Conservation (phyloP, 2,329 filamentous ascomycete genomes). For the Alternaria postmessia region DNA sequence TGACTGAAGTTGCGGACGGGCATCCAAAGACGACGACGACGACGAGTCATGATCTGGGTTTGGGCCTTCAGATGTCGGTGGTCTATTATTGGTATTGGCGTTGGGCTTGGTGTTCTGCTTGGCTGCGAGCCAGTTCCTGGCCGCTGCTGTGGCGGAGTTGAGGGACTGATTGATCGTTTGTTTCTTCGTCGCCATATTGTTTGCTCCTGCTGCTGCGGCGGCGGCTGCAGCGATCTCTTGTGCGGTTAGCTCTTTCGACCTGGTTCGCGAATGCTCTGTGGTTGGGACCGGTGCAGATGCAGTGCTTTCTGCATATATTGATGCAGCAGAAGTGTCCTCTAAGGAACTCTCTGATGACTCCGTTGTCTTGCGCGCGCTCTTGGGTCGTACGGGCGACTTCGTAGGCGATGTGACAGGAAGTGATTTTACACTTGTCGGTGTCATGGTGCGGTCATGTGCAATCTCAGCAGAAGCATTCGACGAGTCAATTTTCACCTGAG, state of each 20-base stretch:
- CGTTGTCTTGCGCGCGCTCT: constrained; percentile 15
- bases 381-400: constrained; percentile 57
- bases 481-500: constrained; percentile 72
- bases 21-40: constrained; percentile 2
- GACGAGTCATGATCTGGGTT: constrained; percentile 13
- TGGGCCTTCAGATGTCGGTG: constrained; percentile 21
- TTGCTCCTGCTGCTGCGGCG: constrained; percentile 30
- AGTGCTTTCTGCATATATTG: constrained; percentile 32
- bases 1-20: constrained; percentile 13
- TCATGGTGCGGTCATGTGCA: constrained; percentile 62
- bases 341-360: constrained; percentile 21
- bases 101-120: constrained; percentile 49
- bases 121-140: constrained; percentile 67
- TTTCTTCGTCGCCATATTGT: constrained; percentile 25
- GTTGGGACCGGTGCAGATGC: constrained; percentile 18
- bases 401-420: constrained; percentile 65
- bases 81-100: constrained; percentile 18
- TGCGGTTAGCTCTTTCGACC: constrained; percentile 30
- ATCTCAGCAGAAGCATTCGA: constrained; percentile 68
- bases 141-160: constrained; percentile 62
- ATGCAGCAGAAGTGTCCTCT: constrained; percentile 33
- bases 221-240: constrained; percentile 34
- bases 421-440: constrained; percentile 69
- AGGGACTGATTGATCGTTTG: constrained; percentile 47
- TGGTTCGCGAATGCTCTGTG: constrained; percentile 17